Percentiles rank a stretch among this genome's conserved stretches.
phyloP scores from a whole-genome alignment of 1,139 yeast species.

The Saccharomyces hybrid region DNA sequence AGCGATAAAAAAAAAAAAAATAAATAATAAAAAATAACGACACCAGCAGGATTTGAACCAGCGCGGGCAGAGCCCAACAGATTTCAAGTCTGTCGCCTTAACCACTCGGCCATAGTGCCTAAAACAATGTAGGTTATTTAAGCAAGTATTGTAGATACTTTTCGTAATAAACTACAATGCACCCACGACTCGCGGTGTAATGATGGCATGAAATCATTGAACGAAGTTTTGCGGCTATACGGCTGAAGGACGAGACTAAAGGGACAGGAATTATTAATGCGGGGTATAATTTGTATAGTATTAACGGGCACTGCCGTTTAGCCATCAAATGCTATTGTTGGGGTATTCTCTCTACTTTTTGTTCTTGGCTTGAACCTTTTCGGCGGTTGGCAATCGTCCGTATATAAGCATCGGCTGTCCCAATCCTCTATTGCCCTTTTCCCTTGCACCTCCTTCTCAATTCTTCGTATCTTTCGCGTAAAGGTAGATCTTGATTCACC shows the following conservation, averaged over 20 bases:
- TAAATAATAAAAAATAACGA: conserved; percentile 16
- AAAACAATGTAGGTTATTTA: background rate
- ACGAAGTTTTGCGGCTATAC: background rate
- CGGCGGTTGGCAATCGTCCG: background rate
- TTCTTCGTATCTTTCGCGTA: background rate
- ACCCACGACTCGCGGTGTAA: background rate
- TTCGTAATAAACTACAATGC: too few relatives aligned
- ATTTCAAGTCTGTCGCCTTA: conserved; percentile 31
- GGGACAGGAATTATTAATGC: background rate
- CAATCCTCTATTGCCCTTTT: background rate
- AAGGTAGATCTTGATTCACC: background rate
- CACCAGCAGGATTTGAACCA: conserved; percentile 30
- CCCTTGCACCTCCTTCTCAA: background rate
- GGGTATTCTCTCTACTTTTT: background rate
- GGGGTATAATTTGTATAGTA: background rate
- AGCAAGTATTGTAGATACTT: too few relatives aligned
- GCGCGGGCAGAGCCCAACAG: conserved; percentile 32
- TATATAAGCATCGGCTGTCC: background rate
- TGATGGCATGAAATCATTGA: background rate
- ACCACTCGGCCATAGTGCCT: conserved; percentile 31
- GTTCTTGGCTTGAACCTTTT: background rate
- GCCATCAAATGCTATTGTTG: background rate
- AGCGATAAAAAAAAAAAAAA: background rate
- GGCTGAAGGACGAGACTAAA: background rate
- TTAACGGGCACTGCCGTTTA: too few relatives aligned